A percentile compares a stretch with the other conserved stretches of the same genome.
phyloP scores from a whole-genome alignment of 2,329 filamentous ascomycete genomes.

The Coleophoma cylindrospora region DNA sequence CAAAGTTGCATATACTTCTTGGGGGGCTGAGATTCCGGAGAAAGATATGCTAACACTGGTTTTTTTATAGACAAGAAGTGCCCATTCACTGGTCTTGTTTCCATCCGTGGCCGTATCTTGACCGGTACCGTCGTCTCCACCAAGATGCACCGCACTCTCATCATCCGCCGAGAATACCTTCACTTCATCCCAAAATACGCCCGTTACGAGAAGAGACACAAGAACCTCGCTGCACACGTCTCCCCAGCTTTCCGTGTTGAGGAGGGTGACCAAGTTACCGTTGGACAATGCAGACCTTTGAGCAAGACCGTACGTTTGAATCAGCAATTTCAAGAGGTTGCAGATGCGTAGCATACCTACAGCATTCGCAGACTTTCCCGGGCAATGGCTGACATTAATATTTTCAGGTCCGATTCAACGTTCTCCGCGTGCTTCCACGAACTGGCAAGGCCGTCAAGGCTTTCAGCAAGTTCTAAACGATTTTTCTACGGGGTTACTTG shows the following conservation, averaged over 20 bases:
- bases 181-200: conserved; percentile 99
- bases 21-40: neutral
- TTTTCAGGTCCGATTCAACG: conserved; percentile 92
- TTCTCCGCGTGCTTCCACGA: conserved; percentile 95
- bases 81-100: conserved; percentile 98
- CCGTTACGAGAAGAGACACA: conserved; percentile 99
- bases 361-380: neutral
- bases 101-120: conserved; percentile 99
- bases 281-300: conserved; percentile 98
- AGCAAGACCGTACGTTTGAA: conserved; percentile 90
- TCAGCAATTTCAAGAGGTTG: neutral
- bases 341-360: conserved; percentile 1
- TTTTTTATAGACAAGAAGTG: conserved; percentile 91
- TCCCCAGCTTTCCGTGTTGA: conserved; percentile 99
- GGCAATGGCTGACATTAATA: conserved; percentile 8
- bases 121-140: conserved; percentile 98
- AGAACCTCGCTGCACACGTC: conserved; percentile 99
- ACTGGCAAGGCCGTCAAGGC: conserved; percentile 96
- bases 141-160: conserved; percentile 99
- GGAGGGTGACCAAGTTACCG: conserved; percentile 98
- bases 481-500: conserved; percentile 23
- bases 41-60: conserved; percentile 14
- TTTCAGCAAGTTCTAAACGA: conserved; percentile 94
- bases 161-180: conserved; percentile 99
- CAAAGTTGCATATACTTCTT: too few relatives aligned